These are phyloP conservation scores for Penicillium brevicompactum DNA, from an alignment of 2,329 filamentous ascomycete genomes.

Conservation along the genomic window DNA sequence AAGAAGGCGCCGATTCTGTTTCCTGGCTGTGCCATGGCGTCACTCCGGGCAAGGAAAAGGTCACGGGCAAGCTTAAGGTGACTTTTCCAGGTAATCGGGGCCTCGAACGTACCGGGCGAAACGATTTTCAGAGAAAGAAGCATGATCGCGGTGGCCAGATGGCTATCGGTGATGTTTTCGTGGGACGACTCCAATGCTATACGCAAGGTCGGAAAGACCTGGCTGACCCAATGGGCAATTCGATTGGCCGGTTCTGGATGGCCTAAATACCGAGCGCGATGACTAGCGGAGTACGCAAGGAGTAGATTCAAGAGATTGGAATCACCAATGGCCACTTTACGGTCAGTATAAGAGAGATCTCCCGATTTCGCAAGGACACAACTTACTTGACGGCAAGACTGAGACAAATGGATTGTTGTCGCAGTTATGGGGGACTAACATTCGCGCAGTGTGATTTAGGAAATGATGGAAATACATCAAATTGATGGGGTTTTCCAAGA, in stretches of 20 bases:
- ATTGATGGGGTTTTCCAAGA: constrained; percentile 77
- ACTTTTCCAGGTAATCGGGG: constrained; percentile 78
- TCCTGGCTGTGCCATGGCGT: constrained; percentile 55
- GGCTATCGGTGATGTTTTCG: constrained; percentile 69
- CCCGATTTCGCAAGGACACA: neutral
- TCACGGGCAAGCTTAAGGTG: constrained; percentile 76
- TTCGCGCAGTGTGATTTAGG: constrained; percentile 76
- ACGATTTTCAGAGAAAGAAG: constrained; percentile 81
- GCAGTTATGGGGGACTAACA: constrained; percentile 64
- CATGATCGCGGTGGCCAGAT: constrained; percentile 81
- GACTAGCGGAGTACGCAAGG: constrained; percentile 81
- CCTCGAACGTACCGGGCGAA: constrained; percentile 77
- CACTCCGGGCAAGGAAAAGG: constrained; percentile 69
- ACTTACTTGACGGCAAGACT: constrained; percentile 64
- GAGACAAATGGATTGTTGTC: constrained; percentile 62
- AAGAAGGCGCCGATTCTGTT: constrained; percentile 71
- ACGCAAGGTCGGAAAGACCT: constrained; percentile 68
- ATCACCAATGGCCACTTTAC: constrained; percentile 48
- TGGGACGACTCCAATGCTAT: constrained; percentile 64
- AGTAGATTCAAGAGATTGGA: constrained; percentile 72
- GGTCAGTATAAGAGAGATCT: constrained; percentile 46
- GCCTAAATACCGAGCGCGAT: constrained; percentile 72
- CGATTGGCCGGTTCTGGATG: constrained; percentile 75
- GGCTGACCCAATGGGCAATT: constrained; percentile 77
- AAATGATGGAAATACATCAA: constrained; percentile 74